Evolutionary conservation across 148 eudicot genomes (phyloP), one percentile per base, ranked within the genome.

Genomic region (Selenicereus undatus): DNA sequence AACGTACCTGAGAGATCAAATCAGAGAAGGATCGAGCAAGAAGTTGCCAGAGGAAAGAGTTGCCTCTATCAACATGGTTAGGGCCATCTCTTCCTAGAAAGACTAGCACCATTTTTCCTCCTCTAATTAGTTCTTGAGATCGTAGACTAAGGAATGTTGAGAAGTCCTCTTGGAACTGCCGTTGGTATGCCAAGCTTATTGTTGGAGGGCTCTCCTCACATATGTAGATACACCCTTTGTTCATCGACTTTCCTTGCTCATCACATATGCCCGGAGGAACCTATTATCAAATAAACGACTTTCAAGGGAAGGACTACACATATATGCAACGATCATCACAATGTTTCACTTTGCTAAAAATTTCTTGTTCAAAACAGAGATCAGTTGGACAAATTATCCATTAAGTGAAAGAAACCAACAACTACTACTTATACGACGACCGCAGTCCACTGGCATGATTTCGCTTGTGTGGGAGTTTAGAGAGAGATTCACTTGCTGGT

Each of bases 141-240:
- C 99, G 74, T 27, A 90, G 89, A 9, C 72, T 79, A 4, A 96
- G 88, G 81, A 96, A 96, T 79, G 82, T 42, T 1, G 87, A 84
- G 72, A 96, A 93, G 73, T 96, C 98, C 35, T 89, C 89, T 78
- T 81, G 86, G 74, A 96, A 96, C 65, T 96, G 99, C 29, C 77
- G 78, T 0, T 29, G 77, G 80, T 96, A 96, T 54, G 97, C 92
- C 82, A 83, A 52, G 5, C 76, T 84, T 20, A 92, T 88, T 75
- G 78, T 22, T 42, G 81, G 74, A 51, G 95, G 90, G 71, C 97
- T 93, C 16, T 76, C 82, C 72, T 86, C 83, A n/a, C 93, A 88
- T 81, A 96, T 93, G 88, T 93, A 92, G 82, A 96, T 83, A 80
- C 87, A 85, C 9, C 88, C 90, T 84, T 86, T 93, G 91, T 96